These are phyloP conservation scores for Atractiella rhizophila DNA, from an alignment of 768 basidiomycete species.

Conservation along the genomic window DNA sequence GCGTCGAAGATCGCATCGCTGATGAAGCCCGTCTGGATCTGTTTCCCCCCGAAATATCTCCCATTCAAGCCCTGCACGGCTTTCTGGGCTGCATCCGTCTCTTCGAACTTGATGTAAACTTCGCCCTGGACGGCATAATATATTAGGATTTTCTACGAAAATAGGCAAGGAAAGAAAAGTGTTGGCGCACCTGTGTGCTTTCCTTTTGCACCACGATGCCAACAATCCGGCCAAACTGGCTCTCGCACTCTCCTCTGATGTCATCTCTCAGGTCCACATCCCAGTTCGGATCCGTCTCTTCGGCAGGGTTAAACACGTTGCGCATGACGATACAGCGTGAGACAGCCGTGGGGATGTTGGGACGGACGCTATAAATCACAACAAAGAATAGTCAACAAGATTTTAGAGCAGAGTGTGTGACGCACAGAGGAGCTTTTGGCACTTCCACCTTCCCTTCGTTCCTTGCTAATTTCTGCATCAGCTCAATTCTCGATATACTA, in stretches of 20 bases:
- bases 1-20: constrained; percentile 9
- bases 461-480: constrained; percentile 99
- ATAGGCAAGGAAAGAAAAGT: background rate
- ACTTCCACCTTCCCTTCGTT: constrained; percentile 24
- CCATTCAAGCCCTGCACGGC: constrained; percentile 78
- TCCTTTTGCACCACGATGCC: constrained; percentile 85
- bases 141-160: background rate
- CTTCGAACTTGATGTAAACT: constrained; percentile 78
- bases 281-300: constrained; percentile 92
- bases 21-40: constrained; percentile 7
- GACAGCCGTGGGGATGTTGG: constrained; percentile 60
- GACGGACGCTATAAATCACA: constrained; percentile 36
- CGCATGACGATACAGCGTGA: constrained; percentile 70
- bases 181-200: constrained; percentile 42
- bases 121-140: constrained; percentile 43
- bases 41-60: constrained; percentile 45
- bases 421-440: background rate
- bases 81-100: constrained; percentile 50
- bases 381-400: too few species aligned
- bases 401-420: constrained; percentile 1
- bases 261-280: constrained; percentile 87
- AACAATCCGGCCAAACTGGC: constrained; percentile 63
- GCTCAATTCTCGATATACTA: constrained; percentile 89
- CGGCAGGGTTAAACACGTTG: constrained; percentile 95
- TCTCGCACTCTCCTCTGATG: constrained; percentile 77